Evolutionary conservation across 805 yeast genomes (phyloP).

Genomic region (Candida easanensis): DNA sequence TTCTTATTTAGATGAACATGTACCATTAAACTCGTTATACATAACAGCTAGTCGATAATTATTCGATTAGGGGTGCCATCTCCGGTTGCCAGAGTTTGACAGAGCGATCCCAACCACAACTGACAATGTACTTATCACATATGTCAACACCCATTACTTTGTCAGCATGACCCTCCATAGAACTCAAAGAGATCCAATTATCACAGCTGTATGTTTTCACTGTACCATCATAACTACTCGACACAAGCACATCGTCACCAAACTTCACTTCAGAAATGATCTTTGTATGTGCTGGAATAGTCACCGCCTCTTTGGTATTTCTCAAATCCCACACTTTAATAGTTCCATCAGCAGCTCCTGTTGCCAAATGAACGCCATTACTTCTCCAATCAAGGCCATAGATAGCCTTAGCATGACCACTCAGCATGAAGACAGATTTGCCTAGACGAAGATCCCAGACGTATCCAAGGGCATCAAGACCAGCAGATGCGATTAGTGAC

Average conservation of each 20-base stretch:
- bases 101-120: constrained; percentile 20
- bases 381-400: constrained; percentile 71
- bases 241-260: constrained; percentile 40
- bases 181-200: constrained; percentile 58
- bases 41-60: no score
- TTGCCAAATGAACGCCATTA: constrained; percentile 72
- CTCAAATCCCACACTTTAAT: constrained; percentile 88
- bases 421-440: constrained; percentile 50
- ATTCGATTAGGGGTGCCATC: not conserved
- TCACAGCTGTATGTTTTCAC: constrained; percentile 65
- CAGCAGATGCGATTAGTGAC: constrained; percentile 69
- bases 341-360: constrained; percentile 81
- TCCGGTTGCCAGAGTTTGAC: constrained; percentile 42
- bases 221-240: constrained; percentile 70
- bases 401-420: constrained; percentile 72
- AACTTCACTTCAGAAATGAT: constrained; percentile 66
- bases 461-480: constrained; percentile 68
- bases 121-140: constrained; percentile 37
- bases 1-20: no score
- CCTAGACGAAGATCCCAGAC: constrained; percentile 91
- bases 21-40: no score
- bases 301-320: constrained; percentile 35
- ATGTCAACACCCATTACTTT: constrained; percentile 72
- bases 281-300: constrained; percentile 74
- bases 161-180: constrained; percentile 59